A percentile compares a stretch with the other conserved stretches of the same genome.
phyloP scores from a whole-genome alignment of 148 eudicot species.

The Vaccinium corymbosum region DNA sequence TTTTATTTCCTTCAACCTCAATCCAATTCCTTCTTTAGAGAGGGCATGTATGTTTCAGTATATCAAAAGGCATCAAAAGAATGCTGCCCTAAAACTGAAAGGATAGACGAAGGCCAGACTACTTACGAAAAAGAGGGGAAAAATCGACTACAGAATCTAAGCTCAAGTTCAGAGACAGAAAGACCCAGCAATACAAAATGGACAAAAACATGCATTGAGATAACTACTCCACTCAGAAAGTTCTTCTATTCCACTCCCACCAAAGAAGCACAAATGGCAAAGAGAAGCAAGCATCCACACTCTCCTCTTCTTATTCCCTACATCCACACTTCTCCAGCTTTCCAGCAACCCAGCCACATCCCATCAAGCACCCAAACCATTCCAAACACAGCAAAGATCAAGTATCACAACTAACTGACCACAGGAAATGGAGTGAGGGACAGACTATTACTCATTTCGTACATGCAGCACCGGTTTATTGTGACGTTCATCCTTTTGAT shows the following conservation, averaged over 20 bases:
- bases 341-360: not conserved
- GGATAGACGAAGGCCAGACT: not conserved
- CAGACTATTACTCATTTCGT: not conserved
- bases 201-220: not conserved
- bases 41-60: not conserved
- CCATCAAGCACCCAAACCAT: not conserved
- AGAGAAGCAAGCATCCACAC: not conserved
- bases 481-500: not conserved
- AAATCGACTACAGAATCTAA: not conserved
- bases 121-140: not conserved
- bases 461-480: not conserved
- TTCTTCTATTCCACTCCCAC: not conserved
- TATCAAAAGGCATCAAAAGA: not conserved
- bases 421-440: not conserved
- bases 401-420: not conserved
- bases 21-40: not conserved
- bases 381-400: not conserved
- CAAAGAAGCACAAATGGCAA: not conserved
- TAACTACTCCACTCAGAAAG: not conserved
- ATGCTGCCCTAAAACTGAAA: not conserved
- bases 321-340: not conserved
- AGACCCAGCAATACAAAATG: not conserved
- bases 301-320: not conserved
- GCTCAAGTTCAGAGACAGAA: not conserved
- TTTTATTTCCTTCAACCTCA: not conserved